These are phyloP conservation scores for Penicillium cosmopolitanum DNA, from an alignment of 495 filamentous ascomycete genomes.

Conservation along the genomic window DNA sequence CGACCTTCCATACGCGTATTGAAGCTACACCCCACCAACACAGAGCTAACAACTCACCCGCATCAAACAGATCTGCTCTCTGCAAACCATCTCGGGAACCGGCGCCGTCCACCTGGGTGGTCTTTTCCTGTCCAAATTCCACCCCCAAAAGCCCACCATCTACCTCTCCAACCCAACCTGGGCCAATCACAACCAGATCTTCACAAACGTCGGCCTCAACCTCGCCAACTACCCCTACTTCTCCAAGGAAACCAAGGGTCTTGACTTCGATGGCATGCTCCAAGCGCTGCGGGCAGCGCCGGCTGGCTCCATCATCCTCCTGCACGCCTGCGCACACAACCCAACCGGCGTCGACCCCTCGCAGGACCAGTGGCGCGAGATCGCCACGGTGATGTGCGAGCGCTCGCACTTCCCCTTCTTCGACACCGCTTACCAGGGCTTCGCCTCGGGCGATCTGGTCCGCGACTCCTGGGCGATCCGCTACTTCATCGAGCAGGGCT, in stretches of 20 bases:
- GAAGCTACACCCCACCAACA: neutral
- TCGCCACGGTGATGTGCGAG: conserved; percentile 72
- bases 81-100: conserved; percentile 65
- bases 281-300: conserved; percentile 67
- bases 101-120: conserved; percentile 61
- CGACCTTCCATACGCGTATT: neutral
- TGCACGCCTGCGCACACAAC: conserved; percentile 98
- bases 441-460: conserved; percentile 87
- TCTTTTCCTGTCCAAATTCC: conserved; percentile 60
- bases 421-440: conserved; percentile 97
- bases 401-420: conserved; percentile 97
- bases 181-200: conserved; percentile 99
- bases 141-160: conserved; percentile 63
- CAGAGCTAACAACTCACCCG: conserved; percentile 5
- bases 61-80: conserved; percentile 46
- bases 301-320: conserved; percentile 78
- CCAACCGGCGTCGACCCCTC: conserved; percentile 97
- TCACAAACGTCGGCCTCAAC: conserved; percentile 82
- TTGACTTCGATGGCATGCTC: conserved; percentile 91
- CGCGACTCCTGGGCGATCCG: conserved; percentile 89
- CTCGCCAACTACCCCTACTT: conserved; percentile 94
- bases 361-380: conserved; percentile 88
- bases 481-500: conserved; percentile 91
- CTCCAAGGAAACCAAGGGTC: conserved; percentile 77
- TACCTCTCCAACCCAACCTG: conserved; percentile 95